Conservation (phyloP, 2,329 filamentous ascomycete species). For the Teratosphaeria zuluensis region DNA sequence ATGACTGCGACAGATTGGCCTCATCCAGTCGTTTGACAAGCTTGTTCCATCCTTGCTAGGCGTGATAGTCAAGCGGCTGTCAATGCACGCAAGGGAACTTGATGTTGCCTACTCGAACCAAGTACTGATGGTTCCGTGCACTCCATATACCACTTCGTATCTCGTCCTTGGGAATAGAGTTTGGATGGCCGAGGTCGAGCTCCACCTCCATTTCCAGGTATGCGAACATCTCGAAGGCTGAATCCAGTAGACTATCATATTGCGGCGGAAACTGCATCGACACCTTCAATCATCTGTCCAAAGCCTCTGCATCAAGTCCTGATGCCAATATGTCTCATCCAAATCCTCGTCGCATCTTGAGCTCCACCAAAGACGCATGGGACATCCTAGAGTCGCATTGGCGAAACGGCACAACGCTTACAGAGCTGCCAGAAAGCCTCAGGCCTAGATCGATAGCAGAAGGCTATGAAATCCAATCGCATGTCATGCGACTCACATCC, state of each 20-base stretch:
- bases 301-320: neutral
- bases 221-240: neutral
- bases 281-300: neutral
- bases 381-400: neutral
- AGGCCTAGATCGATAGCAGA: neutral
- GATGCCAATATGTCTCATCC: neutral
- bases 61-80: too few species aligned
- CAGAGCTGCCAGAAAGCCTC: neutral
- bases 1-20: too few species aligned
- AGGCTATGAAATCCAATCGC: conserved; percentile 1
- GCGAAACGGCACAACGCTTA: conserved; percentile 1
- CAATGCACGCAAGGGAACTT: too few species aligned
- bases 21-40: too few species aligned
- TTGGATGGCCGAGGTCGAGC: neutral
- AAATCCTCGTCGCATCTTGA: neutral
- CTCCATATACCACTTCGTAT: neutral
- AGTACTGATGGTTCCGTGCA: too few species aligned
- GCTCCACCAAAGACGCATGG: neutral
- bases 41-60: too few species aligned
- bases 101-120: too few species aligned
- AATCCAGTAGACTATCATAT: neutral
- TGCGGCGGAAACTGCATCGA: neutral
- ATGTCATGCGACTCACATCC: neutral
- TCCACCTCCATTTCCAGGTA: neutral
- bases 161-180: neutral